phyloP scores from a whole-genome alignment of 192 early-diverging fungal genomes.

The Coemansia brasiliensis region DNA sequence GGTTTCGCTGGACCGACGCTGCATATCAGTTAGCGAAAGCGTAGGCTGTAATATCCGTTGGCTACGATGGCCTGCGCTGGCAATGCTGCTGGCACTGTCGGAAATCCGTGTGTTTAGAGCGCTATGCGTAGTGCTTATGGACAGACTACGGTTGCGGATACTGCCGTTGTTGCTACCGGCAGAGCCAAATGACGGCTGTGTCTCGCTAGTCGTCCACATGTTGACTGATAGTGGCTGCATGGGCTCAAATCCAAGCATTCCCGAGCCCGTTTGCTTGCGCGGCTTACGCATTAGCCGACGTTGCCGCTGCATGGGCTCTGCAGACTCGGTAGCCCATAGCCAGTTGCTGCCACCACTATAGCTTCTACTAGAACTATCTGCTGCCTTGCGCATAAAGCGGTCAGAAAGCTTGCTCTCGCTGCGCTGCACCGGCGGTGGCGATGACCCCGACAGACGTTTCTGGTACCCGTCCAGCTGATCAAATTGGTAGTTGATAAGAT shows the following conservation, averaged over 20 bases:
- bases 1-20: conserved; percentile 18
- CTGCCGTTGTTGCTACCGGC: neutral
- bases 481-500: conserved; percentile 45
- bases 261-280: conserved; percentile 12
- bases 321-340: too few species aligned
- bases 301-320: conserved; percentile 7
- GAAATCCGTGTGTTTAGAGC: conserved; percentile 15
- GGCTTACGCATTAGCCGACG: conserved; percentile 39
- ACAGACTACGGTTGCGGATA: conserved; percentile 18
- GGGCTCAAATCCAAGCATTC: conserved; percentile 1
- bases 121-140: conserved; percentile 26
- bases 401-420: conserved; percentile 24
- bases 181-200: neutral
- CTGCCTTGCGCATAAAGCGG: conserved; percentile 27
- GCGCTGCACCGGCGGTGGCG: conserved; percentile 10
- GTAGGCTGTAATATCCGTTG: conserved; percentile 10
- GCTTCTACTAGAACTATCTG: conserved; percentile 1
- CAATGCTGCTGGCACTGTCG: conserved; percentile 18
- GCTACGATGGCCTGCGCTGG: neutral
- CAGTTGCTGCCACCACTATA: neutral
- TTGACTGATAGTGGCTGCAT: conserved; percentile 12
- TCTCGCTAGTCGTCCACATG: conserved; percentile 7
- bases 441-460: conserved; percentile 28
- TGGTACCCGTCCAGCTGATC: conserved; percentile 52
- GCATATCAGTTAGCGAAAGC: neutral